Evolutionary conservation across 805 yeast genomes (phyloP).

Genomic region (Wickerhamiella cacticola): DNA sequence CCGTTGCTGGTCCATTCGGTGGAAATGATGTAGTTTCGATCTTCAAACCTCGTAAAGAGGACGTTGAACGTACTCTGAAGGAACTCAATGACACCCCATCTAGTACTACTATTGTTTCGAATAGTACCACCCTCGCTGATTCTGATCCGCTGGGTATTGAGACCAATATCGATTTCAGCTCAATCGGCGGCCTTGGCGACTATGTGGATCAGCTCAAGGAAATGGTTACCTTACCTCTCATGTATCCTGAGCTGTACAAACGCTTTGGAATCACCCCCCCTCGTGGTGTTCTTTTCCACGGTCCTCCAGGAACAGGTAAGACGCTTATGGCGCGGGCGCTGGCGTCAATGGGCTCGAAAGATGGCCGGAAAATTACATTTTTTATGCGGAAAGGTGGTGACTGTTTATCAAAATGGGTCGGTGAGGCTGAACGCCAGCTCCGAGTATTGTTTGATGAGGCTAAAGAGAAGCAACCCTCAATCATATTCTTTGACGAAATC

Average conservation of each 20-base stretch:
- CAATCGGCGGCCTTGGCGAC: constrained; percentile 83
- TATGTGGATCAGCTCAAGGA: constrained; percentile 89
- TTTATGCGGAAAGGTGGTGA: constrained; percentile 99
- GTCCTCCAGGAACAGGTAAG: constrained; percentile 99
- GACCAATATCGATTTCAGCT: constrained; percentile 70
- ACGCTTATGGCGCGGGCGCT: constrained; percentile 95
- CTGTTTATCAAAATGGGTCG: constrained; percentile 95
- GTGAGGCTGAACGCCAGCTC: constrained; percentile 94
- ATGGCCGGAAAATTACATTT: constrained; percentile 76
- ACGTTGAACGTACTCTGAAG: constrained; percentile 8
- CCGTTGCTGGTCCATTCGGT: constrained; percentile 96
- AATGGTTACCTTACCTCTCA: constrained; percentile 86
- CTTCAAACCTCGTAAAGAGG: constrained; percentile 30
- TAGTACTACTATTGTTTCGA: constrained; percentile 36
- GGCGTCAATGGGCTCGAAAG: constrained; percentile 87
- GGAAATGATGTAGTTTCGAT: constrained; percentile 85
- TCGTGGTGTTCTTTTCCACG: constrained; percentile 92
- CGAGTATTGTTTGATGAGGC: constrained; percentile 91
- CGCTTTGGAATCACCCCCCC: constrained; percentile 90
- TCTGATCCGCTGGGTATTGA: constrained; percentile 81
- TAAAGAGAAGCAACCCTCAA: constrained; percentile 86
- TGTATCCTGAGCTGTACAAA: constrained; percentile 88
- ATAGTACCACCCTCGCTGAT: constrained; percentile 31
- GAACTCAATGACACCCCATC: constrained; percentile 7
- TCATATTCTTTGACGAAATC: constrained; percentile 93